A percentile compares a stretch with the other conserved stretches of the same genome.
Conservation (phyloP, 2,329 filamentous ascomycete species). For the Colletotrichum sp. region DNA sequence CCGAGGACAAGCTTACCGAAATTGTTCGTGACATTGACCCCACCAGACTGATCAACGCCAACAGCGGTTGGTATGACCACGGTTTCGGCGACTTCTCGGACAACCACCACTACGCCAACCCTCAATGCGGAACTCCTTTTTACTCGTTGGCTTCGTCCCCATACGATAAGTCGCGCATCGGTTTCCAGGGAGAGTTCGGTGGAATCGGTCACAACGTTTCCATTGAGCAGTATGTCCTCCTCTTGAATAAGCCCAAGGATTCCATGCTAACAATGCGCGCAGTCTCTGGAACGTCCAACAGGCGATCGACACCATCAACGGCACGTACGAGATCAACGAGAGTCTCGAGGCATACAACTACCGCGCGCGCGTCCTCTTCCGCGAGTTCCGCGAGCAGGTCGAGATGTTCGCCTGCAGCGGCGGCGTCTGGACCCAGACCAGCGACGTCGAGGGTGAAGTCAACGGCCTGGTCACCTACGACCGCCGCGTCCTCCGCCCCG, state of each 20-base stretch:
- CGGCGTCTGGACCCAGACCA: constrained; percentile 76
- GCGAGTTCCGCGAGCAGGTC: constrained; percentile 67
- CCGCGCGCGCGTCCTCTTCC: constrained; percentile 63
- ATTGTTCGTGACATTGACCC: constrained; percentile 64
- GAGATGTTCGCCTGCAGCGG: constrained; percentile 67
- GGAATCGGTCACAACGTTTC: constrained; percentile 71
- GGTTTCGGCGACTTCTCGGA: constrained; percentile 72
- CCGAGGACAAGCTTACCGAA: constrained; percentile 62
- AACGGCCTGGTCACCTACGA: constrained; percentile 76
- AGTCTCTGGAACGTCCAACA: constrained; percentile 69
- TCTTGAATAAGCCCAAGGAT: neutral
- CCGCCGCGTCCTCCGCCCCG: constrained; percentile 61
- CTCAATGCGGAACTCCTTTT: constrained; percentile 74
- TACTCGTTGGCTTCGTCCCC: constrained; percentile 63
- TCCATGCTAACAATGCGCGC: neutral
- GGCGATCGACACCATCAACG: constrained; percentile 64
- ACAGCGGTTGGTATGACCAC: constrained; percentile 71
- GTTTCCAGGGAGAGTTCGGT: constrained; percentile 74
- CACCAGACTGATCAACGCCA: constrained; percentile 67
- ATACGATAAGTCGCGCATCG: constrained; percentile 65
- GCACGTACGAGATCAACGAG: constrained; percentile 71
- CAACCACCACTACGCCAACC: constrained; percentile 75
- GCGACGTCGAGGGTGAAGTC: constrained; percentile 76
- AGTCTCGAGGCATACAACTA: constrained; percentile 69
- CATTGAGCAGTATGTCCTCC: constrained; percentile 57